Conservation (phyloP, 805 yeast genomes). For the Candida tammaniensis region DNA sequence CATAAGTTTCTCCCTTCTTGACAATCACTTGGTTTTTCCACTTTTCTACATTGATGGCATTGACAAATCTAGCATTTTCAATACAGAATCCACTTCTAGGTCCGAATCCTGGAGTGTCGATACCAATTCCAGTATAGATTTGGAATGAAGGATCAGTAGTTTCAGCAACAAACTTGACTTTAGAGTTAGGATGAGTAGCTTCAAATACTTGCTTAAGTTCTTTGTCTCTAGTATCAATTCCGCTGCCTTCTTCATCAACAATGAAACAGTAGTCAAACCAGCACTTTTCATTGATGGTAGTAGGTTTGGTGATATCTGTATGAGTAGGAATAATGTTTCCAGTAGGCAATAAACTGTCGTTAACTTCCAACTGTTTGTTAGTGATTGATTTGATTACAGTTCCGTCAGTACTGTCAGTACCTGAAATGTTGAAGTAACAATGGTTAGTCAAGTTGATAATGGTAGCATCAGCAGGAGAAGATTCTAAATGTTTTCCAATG, state of each 20-base stretch:
- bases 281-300: slow-evolving; percentile 19
- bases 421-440: slow-evolving; percentile 53
- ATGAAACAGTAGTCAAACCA: slow-evolving; percentile 50
- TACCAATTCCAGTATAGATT: slow-evolving; percentile 59
- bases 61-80: slow-evolving; percentile 58
- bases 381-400: slow-evolving; percentile 33
- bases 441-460: slow-evolving; percentile 61
- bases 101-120: slow-evolving; percentile 34
- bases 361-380: slow-evolving; percentile 42
- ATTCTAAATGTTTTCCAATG: slow-evolving; percentile 31
- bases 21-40: slow-evolving; percentile 49
- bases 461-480: slow-evolving; percentile 39
- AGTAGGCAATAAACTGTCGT: slow-evolving; percentile 40
- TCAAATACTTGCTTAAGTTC: slow-evolving; percentile 36
- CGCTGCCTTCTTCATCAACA: slow-evolving; percentile 28
- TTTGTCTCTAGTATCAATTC: slow-evolving; percentile 47
- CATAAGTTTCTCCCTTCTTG: slow-evolving; percentile 51
- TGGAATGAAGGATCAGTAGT: slow-evolving; percentile 70
- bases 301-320: slow-evolving; percentile 19
- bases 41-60: slow-evolving; percentile 47
- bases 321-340: slow-evolving; percentile 36
- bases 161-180: slow-evolving; percentile 37
- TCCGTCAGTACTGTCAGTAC: slow-evolving; percentile 27
- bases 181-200: slow-evolving; percentile 45
- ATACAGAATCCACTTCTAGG: slow-evolving; percentile 56